phyloP scores from a whole-genome alignment of 306 rosid species.

The Pueraria montana region DNA sequence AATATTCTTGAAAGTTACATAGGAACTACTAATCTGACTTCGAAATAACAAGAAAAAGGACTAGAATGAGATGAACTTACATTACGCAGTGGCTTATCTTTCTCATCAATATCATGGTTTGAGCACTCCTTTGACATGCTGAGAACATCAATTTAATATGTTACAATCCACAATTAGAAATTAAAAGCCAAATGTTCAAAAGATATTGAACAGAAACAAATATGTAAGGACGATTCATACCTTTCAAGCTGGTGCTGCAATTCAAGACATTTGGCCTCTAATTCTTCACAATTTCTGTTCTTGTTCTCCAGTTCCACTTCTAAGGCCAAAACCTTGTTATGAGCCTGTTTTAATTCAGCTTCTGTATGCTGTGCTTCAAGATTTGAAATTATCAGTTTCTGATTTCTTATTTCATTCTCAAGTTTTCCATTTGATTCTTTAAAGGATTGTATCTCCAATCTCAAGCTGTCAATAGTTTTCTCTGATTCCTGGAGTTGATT shows the following conservation, averaged over 20 bases:
- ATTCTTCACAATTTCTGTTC: conserved; percentile 66
- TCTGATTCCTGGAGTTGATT: conserved; percentile 71
- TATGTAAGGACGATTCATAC: conserved; percentile 51
- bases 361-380: conserved; percentile 61
- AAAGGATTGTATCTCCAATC: conserved; percentile 60
- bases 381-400: conserved; percentile 59
- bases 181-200: conserved; percentile 24
- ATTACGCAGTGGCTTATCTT: conserved; percentile 68
- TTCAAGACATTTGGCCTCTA: conserved; percentile 81
- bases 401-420: conserved; percentile 59
- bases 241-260: conserved; percentile 80
- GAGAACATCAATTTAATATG: conserved; percentile 42
- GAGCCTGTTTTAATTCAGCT: conserved; percentile 64
- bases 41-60: conserved; percentile 25
- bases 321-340: conserved; percentile 60
- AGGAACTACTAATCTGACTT: conserved; percentile 19
- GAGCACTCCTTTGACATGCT: conserved; percentile 69
- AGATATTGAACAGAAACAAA: conserved; percentile 32
- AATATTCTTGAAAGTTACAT: conserved; percentile 20
- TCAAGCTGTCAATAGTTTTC: conserved; percentile 62
- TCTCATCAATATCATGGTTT: conserved; percentile 49
- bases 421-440: conserved; percentile 58
- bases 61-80: conserved; percentile 64
- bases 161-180: conserved; percentile 40
- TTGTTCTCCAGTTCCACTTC: conserved; percentile 76